Percentiles rank a stretch among this genome's conserved stretches.
phyloP scores from a whole-genome alignment of 1,139 yeast genomes.

The Hemisphaericaspora xylofermentans region DNA sequence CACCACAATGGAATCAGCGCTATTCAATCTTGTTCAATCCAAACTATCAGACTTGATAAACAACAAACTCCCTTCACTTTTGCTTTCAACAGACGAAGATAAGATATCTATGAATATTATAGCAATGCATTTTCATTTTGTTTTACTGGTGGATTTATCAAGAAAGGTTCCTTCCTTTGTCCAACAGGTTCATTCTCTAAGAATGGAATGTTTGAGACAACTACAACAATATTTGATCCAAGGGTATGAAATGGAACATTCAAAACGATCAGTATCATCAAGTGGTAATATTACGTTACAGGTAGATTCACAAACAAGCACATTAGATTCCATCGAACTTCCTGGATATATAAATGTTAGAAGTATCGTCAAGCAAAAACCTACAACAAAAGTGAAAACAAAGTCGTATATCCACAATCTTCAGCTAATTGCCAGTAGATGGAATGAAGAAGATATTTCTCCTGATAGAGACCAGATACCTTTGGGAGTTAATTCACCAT shows the following conservation, averaged over 20 bases:
- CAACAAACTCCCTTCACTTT: constrained; percentile 21
- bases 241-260: constrained; percentile 13
- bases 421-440: constrained; percentile 11
- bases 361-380: constrained; percentile 21
- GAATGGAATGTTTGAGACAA: constrained; percentile 14
- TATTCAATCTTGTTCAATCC: constrained; percentile 16
- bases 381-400: not conserved
- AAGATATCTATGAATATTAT: constrained; percentile 27
- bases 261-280: constrained; percentile 1
- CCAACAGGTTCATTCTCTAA: constrained; percentile 12
- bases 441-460: constrained; percentile 7
- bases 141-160: constrained; percentile 21
- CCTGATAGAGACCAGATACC: not conserved
- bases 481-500: constrained; percentile 12
- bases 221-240: constrained; percentile 20
- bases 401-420: constrained; percentile 8
- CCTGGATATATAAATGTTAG: constrained; percentile 40
- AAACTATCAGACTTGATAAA: constrained; percentile 29
- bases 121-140: constrained; percentile 33
- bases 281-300: constrained; percentile 2
- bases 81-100: constrained; percentile 35
- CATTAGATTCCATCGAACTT: constrained; percentile 37
- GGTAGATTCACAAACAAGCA: constrained; percentile 16
- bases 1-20: constrained; percentile 7
- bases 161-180: constrained; percentile 8